These are phyloP conservation scores for Aspergillus neoniger DNA, from an alignment of 2,329 filamentous ascomycete species.

Conservation along the genomic window DNA sequence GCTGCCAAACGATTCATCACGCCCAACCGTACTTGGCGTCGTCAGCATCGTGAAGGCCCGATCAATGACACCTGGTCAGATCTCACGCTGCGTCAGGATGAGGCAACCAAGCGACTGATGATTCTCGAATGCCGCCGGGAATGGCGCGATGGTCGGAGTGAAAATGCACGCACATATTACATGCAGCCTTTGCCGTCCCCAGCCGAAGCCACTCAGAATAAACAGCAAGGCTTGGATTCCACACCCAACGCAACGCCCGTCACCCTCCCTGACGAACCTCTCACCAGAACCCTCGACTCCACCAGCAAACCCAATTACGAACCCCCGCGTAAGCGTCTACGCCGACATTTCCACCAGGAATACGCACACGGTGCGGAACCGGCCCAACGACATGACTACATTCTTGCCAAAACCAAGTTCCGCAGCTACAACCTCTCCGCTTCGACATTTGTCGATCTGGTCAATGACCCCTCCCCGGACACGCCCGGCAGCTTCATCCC, in stretches of 20 bases:
- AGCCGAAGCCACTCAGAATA: constrained; percentile 25
- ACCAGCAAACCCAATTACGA: constrained; percentile 37
- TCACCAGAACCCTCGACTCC: constrained; percentile 30
- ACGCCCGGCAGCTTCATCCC: constrained; percentile 30
- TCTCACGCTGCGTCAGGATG: constrained; percentile 63
- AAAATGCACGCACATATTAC: constrained; percentile 67
- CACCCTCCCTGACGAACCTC: constrained; percentile 30
- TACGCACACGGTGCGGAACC: constrained; percentile 32
- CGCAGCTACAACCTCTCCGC: constrained; percentile 45
- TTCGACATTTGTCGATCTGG: constrained; percentile 46
- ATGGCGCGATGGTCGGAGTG: constrained; percentile 60
- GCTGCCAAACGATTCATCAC: constrained; percentile 44
- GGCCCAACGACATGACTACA: constrained; percentile 40
- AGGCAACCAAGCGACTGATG: constrained; percentile 58
- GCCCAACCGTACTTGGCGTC: constrained; percentile 62
- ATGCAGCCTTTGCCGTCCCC: constrained; percentile 45
- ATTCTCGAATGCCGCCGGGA: constrained; percentile 71
- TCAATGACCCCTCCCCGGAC: constrained; percentile 39
- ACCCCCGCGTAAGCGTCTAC: constrained; percentile 39
- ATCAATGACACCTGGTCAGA: constrained; percentile 75
- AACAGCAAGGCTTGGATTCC: constrained; percentile 10
- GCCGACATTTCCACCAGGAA: constrained; percentile 43
- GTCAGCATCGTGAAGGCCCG: constrained; percentile 68
- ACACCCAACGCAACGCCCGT: constrained; percentile 17
- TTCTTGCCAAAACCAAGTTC: constrained; percentile 48